A percentile compares a stretch with the other conserved stretches of the same genome.
phyloP scores from a whole-genome alignment of 2,329 filamentous ascomycete species.

The Aspergillus arachidicola region DNA sequence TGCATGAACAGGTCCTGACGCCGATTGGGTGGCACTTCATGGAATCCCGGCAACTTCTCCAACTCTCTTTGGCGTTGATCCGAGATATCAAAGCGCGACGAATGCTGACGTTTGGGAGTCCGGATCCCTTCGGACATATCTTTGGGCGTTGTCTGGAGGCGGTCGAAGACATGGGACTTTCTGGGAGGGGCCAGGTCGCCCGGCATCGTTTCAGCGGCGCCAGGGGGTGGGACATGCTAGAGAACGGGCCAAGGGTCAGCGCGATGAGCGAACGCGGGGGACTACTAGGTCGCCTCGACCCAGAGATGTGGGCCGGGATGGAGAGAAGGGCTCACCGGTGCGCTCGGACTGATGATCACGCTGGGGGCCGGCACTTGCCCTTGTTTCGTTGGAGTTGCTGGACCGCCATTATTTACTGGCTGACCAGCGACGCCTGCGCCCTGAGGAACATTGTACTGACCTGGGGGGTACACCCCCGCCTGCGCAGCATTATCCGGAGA shows the following conservation, averaged over 20 bases:
- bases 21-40: conserved; percentile 92
- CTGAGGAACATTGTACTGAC: conserved; percentile 43
- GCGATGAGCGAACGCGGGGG: conserved; percentile 1
- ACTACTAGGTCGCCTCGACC: neutral
- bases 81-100: conserved; percentile 96
- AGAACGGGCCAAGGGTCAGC: conserved; percentile 7
- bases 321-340: conserved; percentile 65
- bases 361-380: conserved; percentile 71
- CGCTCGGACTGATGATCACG: conserved; percentile 92
- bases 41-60: conserved; percentile 96
- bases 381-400: conserved; percentile 64
- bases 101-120: conserved; percentile 95
- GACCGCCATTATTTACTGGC: conserved; percentile 50
- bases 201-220: conserved; percentile 95
- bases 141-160: conserved; percentile 90
- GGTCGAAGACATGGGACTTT: conserved; percentile 87
- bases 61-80: conserved; percentile 85
- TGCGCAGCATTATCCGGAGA: conserved; percentile 51
- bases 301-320: neutral
- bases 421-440: conserved; percentile 37
- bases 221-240: conserved; percentile 88
- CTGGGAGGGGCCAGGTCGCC: conserved; percentile 94
- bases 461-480: conserved; percentile 33
- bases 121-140: conserved; percentile 94
- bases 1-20: conserved; percentile 98